phyloP scores from a whole-genome alignment of 23 red algal genomes.

The Gracilaria caudata region DNA sequence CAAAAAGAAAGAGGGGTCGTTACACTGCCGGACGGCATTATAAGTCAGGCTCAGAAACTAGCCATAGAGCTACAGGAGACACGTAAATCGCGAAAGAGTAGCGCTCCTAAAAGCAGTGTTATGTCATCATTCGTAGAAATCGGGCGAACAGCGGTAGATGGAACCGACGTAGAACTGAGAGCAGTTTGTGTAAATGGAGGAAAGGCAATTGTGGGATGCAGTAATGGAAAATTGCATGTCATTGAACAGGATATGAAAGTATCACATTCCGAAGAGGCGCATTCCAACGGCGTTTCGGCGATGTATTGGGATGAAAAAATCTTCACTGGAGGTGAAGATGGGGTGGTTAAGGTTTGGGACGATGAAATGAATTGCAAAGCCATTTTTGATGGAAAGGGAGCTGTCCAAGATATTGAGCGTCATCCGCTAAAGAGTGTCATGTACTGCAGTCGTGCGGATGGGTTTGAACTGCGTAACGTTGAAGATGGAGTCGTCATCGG shows the following conservation, averaged over 20 bases:
- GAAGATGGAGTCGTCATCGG: constrained; percentile 32
- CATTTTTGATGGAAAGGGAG: constrained; percentile 7
- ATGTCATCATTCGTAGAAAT: constrained; percentile 25
- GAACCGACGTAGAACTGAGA: constrained; percentile 10
- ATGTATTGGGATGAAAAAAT: constrained; percentile 8
- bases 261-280: constrained; percentile 15
- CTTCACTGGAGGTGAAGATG: constrained; percentile 41
- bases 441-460: constrained; percentile 26
- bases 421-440: constrained; percentile 28
- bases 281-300: background rate
- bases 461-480: constrained; percentile 42
- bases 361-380: constrained; percentile 21
- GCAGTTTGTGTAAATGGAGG: background rate
- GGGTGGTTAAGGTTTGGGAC: constrained; percentile 47
- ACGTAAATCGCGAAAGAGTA: constrained; percentile 19
- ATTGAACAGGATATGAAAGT: constrained; percentile 32
- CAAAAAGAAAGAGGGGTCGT: background rate
- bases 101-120: background rate
- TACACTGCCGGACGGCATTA: constrained; percentile 16
- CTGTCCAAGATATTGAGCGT: constrained; percentile 23
- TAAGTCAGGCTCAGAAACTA: constrained; percentile 33
- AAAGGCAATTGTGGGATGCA: constrained; percentile 2
- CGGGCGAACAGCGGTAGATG: constrained; percentile 19
- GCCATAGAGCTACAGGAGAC: constrained; percentile 5
- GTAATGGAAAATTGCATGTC: constrained; percentile 35